These are phyloP conservation scores for Pythium phragmiticola DNA, from an alignment of 352 stramenopile species.

Conservation along the genomic window DNA sequence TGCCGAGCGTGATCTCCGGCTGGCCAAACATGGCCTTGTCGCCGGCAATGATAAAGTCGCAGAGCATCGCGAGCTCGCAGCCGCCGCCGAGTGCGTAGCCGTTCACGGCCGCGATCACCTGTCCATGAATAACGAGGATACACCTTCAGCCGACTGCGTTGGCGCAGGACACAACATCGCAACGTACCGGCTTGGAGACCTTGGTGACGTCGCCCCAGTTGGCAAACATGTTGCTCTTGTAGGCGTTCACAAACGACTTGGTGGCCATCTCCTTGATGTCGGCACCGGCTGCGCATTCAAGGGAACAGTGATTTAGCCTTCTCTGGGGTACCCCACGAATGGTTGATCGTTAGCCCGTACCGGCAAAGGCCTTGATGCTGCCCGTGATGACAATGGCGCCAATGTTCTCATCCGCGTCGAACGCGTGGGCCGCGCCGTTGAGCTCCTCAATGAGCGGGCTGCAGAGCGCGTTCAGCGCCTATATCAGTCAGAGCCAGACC, in stretches of 20 bases:
- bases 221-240: slow-evolving; percentile 96
- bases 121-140: neutral
- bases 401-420: slow-evolving; percentile 92
- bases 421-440: slow-evolving; percentile 90
- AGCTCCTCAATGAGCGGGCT: slow-evolving; percentile 94
- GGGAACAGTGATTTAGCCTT: neutral
- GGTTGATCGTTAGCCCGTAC: slow-evolving; percentile 20
- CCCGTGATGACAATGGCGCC: slow-evolving; percentile 96
- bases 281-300: slow-evolving; percentile 68
- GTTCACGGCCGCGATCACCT: slow-evolving; percentile 96
- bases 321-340: neutral
- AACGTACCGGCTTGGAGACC: slow-evolving; percentile 88
- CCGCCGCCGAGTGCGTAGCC: slow-evolving; percentile 97
- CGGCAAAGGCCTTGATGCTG: slow-evolving; percentile 95
- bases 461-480: slow-evolving; percentile 97
- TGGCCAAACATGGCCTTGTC: slow-evolving; percentile 98
- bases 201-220: slow-evolving; percentile 96
- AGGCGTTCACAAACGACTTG: slow-evolving; percentile 92
- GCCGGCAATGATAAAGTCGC: slow-evolving; percentile 97
- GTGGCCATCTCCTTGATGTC: slow-evolving; percentile 97
- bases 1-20: slow-evolving; percentile 98
- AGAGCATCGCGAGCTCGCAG: slow-evolving; percentile 99
- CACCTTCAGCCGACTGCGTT: too few species aligned
- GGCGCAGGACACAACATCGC: too few species aligned
- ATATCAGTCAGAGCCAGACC: neutral